A percentile compares a stretch with the other conserved stretches of the same genome.
Evolutionary conservation across 805 yeast genomes (phyloP).

Genomic region (Kuraishia molischiana): DNA sequence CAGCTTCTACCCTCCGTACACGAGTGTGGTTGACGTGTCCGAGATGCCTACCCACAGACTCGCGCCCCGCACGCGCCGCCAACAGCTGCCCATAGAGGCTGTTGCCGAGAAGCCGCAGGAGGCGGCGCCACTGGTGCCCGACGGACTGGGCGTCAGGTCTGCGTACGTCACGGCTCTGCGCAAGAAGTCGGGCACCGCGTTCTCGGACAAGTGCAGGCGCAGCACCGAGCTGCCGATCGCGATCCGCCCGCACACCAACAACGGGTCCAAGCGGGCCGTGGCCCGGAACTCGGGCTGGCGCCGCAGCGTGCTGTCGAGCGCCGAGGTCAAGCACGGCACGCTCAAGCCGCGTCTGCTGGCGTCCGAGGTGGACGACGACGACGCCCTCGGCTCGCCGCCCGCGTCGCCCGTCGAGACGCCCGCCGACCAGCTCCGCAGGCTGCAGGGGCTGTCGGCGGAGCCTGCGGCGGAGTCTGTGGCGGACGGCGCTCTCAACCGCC

Average conservation of each 20-base stretch:
- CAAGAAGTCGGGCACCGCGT: conserved; percentile 36
- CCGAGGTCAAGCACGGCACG: conserved; percentile 52
- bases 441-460: conserved; percentile 4
- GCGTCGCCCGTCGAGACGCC: conserved; percentile 20
- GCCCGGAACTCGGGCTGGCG: conserved; percentile 4
- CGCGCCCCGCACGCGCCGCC: background rate
- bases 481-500: conserved; percentile 16
- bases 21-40: conserved; percentile 5
- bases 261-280: conserved; percentile 15
- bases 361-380: conserved; percentile 65
- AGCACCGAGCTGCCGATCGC: conserved; percentile 46
- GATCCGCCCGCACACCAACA: conserved; percentile 33
- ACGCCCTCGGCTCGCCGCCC: conserved; percentile 21
- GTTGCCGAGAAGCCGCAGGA: background rate
- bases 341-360: conserved; percentile 61
- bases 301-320: conserved; percentile 12
- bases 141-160: conserved; percentile 40
- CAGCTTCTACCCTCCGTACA: conserved; percentile 1
- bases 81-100: background rate
- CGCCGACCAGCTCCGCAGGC: conserved; percentile 17
- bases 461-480: background rate
- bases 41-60: conserved; percentile 1
- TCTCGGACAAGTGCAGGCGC: conserved; percentile 34
- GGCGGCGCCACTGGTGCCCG: background rate
- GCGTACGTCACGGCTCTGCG: conserved; percentile 36